These are phyloP conservation scores for Prunus davidiana DNA, from an alignment of 306 rosid genomes.

Conservation along the genomic window DNA sequence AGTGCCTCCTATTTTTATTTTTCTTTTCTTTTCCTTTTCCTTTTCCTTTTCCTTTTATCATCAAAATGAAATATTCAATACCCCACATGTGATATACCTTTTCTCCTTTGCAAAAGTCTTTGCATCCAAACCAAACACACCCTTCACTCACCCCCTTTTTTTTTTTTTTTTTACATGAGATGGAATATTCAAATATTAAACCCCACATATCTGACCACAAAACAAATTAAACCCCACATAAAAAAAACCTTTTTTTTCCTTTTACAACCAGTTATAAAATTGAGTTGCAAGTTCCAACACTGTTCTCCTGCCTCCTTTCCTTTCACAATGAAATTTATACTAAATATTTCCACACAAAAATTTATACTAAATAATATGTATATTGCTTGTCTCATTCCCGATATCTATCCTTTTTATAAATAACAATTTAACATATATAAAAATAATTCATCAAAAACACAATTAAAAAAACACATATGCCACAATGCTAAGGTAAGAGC, in stretches of 20 bases:
- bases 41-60: not conserved
- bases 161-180: no score
- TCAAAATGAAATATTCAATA: slow-evolving; percentile 2
- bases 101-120: slow-evolving; percentile 1
- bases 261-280: not conserved
- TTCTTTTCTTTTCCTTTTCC: not conserved
- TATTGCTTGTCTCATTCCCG: no score
- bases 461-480: no score
- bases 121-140: not conserved
- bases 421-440: no score
- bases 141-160: not conserved
- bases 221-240: slow-evolving; percentile 2
- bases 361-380: no score
- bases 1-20: not conserved
- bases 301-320: not conserved
- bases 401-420: no score
- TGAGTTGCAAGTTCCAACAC: not conserved
- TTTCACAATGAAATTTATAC: not conserved
- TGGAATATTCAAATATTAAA: slow-evolving; percentile 8
- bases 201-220: slow-evolving; percentile 7
- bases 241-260: not conserved
- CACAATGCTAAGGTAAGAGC: no score
- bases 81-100: slow-evolving; percentile 8
- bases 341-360: not conserved
- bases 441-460: no score